phyloP scores from a whole-genome alignment of 1,139 yeast species.

The Chernovozyma sophiae-reginae region DNA sequence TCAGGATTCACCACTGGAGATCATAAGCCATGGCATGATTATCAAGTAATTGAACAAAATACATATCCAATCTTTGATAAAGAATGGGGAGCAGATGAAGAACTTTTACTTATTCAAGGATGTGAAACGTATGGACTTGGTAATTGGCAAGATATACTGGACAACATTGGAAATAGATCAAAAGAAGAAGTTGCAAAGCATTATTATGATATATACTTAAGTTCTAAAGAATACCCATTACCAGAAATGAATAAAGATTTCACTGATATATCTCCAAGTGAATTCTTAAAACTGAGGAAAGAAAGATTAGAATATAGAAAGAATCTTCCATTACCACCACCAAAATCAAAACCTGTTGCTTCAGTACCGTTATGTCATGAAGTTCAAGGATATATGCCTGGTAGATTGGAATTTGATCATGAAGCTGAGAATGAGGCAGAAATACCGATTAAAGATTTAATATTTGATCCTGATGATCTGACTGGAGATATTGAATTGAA shows the following conservation, averaged over 20 bases:
- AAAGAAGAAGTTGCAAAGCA: constrained; percentile 90
- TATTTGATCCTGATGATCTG: constrained; percentile 89
- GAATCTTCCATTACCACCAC: constrained; percentile 66
- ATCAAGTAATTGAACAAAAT: constrained; percentile 87
- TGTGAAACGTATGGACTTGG: constrained; percentile 90
- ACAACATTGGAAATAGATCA: constrained; percentile 87
- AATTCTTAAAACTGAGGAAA: constrained; percentile 66
- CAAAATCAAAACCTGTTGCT: constrained; percentile 83
- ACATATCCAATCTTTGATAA: constrained; percentile 87
- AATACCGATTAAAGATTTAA: constrained; percentile 87
- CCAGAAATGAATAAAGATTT: constrained; percentile 77
- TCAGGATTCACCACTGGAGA: constrained; percentile 75
- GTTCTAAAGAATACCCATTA: constrained; percentile 70
- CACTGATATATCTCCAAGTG: constrained; percentile 56
- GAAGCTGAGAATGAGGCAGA: constrained; percentile 98
- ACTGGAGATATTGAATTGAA: constrained; percentile 86
- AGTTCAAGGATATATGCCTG: constrained; percentile 98
- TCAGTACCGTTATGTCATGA: constrained; percentile 97
- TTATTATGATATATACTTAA: constrained; percentile 65
- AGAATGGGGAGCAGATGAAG: constrained; percentile 99
- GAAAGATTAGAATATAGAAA: constrained; percentile 65
- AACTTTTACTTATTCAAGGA: constrained; percentile 80
- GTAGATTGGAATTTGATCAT: constrained; percentile 91
- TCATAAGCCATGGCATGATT: constrained; percentile 94
- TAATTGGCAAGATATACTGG: constrained; percentile 96